A percentile compares a stretch with the other conserved stretches of the same genome.
Evolutionary conservation across 1,284 basidiomycete genomes (phyloP).

Genomic region (Peniophora sp.): DNA sequence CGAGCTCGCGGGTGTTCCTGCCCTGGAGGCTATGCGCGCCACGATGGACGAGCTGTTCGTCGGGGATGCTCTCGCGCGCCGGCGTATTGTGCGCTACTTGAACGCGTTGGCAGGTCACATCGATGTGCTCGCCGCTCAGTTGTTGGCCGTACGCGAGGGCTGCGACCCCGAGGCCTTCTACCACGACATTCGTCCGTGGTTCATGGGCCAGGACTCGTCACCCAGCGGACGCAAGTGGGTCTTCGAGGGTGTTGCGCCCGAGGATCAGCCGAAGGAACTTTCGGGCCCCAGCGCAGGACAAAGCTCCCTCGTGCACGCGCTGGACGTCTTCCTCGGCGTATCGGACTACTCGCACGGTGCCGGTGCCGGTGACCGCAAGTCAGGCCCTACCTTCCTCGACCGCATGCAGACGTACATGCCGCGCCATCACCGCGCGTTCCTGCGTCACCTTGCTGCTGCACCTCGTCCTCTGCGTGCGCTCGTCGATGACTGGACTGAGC

Average conservation of each 20-base stretch:
- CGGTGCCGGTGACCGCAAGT: conserved; percentile 16
- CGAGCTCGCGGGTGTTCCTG: conserved; percentile 84
- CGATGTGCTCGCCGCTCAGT: conserved; percentile 49
- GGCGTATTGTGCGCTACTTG: conserved; percentile 72
- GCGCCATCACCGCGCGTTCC: conserved; percentile 81
- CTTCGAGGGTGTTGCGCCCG: conserved; percentile 63
- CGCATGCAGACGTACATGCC: conserved; percentile 92
- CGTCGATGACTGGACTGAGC: conserved; percentile 28
- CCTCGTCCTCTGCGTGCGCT: conserved; percentile 51
- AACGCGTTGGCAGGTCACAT: conserved; percentile 60
- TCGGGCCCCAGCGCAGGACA: conserved; percentile 91
- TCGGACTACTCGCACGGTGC: conserved; percentile 46
- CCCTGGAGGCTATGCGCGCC: conserved; percentile 79
- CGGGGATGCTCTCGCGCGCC: conserved; percentile 69
- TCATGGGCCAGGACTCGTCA: conserved; percentile 77
- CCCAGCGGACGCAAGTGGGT: conserved; percentile 58
- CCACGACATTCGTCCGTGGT: conserved; percentile 86
- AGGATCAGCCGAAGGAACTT: conserved; percentile 54
- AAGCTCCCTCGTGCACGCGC: conserved; percentile 80
- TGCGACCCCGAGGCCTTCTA: conserved; percentile 83
- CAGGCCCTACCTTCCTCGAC: conserved; percentile 48
- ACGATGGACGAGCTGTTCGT: conserved; percentile 92
- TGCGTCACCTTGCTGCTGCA: conserved; percentile 68
- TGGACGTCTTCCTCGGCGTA: conserved; percentile 87
- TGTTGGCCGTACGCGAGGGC: conserved; percentile 61